phyloP scores from a whole-genome alignment of 2,329 filamentous ascomycete species.

The Hymenoscyphus infarciens region DNA sequence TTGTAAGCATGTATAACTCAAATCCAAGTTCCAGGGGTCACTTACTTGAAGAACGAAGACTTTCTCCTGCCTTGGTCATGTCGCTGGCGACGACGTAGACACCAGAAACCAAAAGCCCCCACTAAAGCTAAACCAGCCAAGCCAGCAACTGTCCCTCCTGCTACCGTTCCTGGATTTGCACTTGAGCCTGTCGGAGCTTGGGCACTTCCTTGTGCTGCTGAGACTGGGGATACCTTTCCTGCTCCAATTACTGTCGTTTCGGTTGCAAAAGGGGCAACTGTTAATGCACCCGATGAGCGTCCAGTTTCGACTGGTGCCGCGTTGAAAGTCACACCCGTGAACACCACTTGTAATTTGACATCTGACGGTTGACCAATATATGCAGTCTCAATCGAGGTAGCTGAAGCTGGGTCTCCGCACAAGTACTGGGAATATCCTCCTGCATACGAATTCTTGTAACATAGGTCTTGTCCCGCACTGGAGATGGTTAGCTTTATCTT shows the following conservation, averaged over 20 bases:
- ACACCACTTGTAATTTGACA: conserved; percentile 30
- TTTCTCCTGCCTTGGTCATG: conserved; percentile 10
- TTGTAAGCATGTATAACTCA: neutral
- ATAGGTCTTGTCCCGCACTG: conserved; percentile 11
- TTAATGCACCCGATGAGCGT: conserved; percentile 10
- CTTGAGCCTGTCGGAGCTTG: conserved; percentile 10
- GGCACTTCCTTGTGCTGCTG: conserved; percentile 10
- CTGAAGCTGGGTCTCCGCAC: conserved; percentile 28
- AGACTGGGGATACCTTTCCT: conserved; percentile 8
- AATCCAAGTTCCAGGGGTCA: neutral
- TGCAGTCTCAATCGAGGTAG: conserved; percentile 26
- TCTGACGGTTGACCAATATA: conserved; percentile 29
- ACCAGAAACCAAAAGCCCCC: conserved; percentile 20
- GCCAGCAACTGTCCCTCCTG: conserved; percentile 23
- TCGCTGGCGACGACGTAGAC: conserved; percentile 18
- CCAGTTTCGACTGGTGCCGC: conserved; percentile 12
- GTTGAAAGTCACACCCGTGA: conserved; percentile 28
- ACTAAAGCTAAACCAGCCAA: conserved; percentile 23
- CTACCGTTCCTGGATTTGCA: conserved; percentile 22
- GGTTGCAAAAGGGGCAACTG: conserved; percentile 6
- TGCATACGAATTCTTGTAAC: conserved; percentile 31
- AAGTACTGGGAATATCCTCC: conserved; percentile 30
- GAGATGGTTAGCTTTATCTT: neutral
- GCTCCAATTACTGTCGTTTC: conserved; percentile 7
- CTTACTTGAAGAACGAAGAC: conserved; percentile 20